Evolutionary conservation across 345 rosid species (phyloP).

Genomic region (Eucalyptus cloeziana): DNA sequence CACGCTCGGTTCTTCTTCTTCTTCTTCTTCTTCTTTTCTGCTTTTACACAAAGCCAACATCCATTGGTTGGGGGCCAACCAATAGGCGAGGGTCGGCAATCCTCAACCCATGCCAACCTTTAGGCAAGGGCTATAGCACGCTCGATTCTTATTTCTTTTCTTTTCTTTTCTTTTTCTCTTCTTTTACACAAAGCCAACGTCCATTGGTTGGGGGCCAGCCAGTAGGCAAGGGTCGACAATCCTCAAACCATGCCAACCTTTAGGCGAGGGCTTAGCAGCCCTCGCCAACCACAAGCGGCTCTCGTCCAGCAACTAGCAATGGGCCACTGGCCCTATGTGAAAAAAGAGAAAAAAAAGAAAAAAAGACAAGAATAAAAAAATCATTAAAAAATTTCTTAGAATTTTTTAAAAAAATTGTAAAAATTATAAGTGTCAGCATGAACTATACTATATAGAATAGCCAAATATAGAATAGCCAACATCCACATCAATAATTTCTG

Average conservation of each 20-base stretch:
- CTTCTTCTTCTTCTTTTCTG: fast-evolving
- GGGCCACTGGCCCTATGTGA: fast-evolving
- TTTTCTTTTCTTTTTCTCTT: fast-evolving
- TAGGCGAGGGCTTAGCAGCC: fast-evolving
- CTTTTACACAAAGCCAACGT: not conserved
- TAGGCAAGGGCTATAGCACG: fast-evolving
- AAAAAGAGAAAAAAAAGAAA: not conserved
- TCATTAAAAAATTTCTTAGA: not conserved
- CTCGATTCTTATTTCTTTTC: fast-evolving
- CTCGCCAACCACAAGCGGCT: no score
- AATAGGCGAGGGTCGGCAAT: fast-evolving
- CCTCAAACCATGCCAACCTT: not conserved
- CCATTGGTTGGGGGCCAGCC: not conserved
- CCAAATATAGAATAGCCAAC: not conserved
- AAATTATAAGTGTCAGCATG: fast-evolving
- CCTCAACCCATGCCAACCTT: not conserved
- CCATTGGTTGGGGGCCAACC: not conserved
- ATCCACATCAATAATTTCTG: not conserved
- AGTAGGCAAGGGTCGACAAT: fast-evolving
- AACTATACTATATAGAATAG: fast-evolving
- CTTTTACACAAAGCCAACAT: not conserved
- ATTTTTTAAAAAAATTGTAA: not conserved
- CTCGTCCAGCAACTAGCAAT: fast-evolving
- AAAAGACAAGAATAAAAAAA: not conserved
- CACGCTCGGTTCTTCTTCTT: no score